Conservation (phyloP, 345 rosid species). For the Murraya paniculata region DNA sequence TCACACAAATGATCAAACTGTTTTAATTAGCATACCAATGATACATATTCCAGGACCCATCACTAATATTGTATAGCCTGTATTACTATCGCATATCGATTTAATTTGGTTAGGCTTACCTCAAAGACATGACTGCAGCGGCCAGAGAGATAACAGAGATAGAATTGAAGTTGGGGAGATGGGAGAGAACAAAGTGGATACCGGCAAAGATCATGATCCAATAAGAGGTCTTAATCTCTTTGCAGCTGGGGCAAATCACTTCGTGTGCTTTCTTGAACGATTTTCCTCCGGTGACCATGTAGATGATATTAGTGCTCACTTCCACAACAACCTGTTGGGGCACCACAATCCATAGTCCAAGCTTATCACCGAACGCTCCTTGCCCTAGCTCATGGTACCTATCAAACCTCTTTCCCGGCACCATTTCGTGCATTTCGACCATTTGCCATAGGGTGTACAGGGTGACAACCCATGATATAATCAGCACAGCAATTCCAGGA, state of each 20-base stretch:
- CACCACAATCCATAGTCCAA: conserved; percentile 75
- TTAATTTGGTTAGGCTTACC: conserved; percentile 23
- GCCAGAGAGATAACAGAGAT: conserved; percentile 57
- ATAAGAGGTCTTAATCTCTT: conserved; percentile 44
- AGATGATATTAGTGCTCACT: conserved; percentile 61
- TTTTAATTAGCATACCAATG: neutral
- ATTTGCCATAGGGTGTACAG: conserved; percentile 86
- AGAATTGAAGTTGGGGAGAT: conserved; percentile 79
- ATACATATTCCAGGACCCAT: no score
- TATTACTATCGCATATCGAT: neutral
- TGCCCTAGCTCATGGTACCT: conserved; percentile 81
- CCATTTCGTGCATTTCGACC: conserved; percentile 88
- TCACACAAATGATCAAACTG: neutral
- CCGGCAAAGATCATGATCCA: conserved; percentile 77
- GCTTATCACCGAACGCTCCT: conserved; percentile 72
- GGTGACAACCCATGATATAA: conserved; percentile 68
- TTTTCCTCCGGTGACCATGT: conserved; percentile 86
- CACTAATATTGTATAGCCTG: no score
- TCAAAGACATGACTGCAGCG: conserved; percentile 83
- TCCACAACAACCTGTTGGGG: conserved; percentile 79
- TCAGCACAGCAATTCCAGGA: conserved; percentile 52
- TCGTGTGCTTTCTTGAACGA: conserved; percentile 70
- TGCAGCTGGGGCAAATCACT: conserved; percentile 46
- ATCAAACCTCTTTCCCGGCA: conserved; percentile 73
- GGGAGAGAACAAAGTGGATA: conserved; percentile 63